Percentiles rank a stretch among this genome's conserved stretches.
Evolutionary conservation across 2,329 filamentous ascomycete genomes (phyloP).

Genomic region (Geosmithia morbida): DNA sequence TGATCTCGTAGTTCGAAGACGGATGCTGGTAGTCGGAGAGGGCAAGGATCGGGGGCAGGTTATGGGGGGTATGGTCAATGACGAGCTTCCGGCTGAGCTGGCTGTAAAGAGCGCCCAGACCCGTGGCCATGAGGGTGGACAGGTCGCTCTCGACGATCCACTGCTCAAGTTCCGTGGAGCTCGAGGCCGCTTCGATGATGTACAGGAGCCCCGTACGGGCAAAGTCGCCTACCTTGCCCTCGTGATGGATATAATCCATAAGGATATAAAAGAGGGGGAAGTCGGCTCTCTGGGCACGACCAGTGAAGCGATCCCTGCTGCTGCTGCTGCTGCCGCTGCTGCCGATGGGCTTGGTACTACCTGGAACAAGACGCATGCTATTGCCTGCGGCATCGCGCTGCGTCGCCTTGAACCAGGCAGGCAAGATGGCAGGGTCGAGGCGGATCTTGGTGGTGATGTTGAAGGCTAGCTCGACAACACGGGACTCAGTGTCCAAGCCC

Average conservation of each 20-base stretch:
- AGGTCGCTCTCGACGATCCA: constrained; percentile 97
- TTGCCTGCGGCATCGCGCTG: constrained; percentile 11
- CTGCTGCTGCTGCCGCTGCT: constrained; percentile 26
- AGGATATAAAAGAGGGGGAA: constrained; percentile 93
- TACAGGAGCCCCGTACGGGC: constrained; percentile 87
- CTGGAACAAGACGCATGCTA: constrained; percentile 4
- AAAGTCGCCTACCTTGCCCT: constrained; percentile 90
- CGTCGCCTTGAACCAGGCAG: constrained; percentile 75
- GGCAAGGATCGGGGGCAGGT: constrained; percentile 69
- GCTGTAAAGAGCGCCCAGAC: constrained; percentile 62
- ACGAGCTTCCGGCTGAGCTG: constrained; percentile 64
- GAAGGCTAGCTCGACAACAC: constrained; percentile 86
- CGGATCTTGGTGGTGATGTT: constrained; percentile 95
- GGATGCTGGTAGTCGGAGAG: constrained; percentile 80
- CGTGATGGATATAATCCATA: constrained; percentile 92
- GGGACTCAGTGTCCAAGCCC: constrained; percentile 68
- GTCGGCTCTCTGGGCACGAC: constrained; percentile 75
- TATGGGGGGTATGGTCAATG: constrained; percentile 59
- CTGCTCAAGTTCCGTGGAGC: constrained; percentile 68
- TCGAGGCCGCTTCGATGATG: constrained; percentile 85
- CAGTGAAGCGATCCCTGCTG: constrained; percentile 68
- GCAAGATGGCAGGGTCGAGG: constrained; percentile 70
- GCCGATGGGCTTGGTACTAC: constrained; percentile 14
- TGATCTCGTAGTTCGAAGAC: constrained; percentile 52
- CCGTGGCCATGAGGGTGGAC: constrained; percentile 93